Percentiles rank a stretch among this genome's conserved stretches.
Evolutionary conservation across 192 early-diverging fungal genomes (phyloP).

Genomic region (Gigaspora rosea): DNA sequence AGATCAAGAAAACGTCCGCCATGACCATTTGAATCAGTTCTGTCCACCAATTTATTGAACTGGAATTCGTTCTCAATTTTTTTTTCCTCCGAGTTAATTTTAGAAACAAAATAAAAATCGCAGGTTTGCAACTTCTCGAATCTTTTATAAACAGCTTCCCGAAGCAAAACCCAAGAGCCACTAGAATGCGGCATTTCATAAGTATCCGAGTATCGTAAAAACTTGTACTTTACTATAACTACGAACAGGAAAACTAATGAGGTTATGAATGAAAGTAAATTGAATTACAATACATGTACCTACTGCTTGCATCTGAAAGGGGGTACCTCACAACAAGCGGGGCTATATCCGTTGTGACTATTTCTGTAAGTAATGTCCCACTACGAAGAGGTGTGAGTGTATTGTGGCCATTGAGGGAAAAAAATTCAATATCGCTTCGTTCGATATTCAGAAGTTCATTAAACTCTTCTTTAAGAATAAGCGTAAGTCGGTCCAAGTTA

Average conservation of each 20-base stretch:
- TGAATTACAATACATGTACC: background rate
- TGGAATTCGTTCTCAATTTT: slow-evolving; percentile 17
- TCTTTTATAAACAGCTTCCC: background rate
- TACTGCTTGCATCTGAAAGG: slow-evolving; percentile 6
- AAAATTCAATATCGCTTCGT: too few relatives aligned
- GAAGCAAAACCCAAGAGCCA: background rate
- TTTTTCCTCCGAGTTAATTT: background rate
- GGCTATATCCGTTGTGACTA: too few relatives aligned
- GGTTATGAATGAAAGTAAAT: background rate
- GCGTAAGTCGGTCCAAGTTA: too few relatives aligned
- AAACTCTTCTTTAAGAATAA: too few relatives aligned
- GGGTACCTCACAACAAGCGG: slow-evolving; percentile 12
- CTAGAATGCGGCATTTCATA: background rate
- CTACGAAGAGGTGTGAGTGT: too few relatives aligned
- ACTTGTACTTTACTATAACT: too few relatives aligned
- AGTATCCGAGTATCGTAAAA: background rate
- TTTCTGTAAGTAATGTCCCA: too few relatives aligned
- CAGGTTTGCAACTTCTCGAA: background rate
- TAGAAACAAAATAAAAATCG: background rate
- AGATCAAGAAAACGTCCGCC: slow-evolving; percentile 4
- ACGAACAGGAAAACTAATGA: too few relatives aligned
- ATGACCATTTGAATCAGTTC: background rate
- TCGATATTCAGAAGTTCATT: too few relatives aligned
- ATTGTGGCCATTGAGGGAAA: too few relatives aligned
- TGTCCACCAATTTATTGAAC: background rate